Percentiles rank a stretch among this genome's conserved stretches.
These are phyloP conservation scores for Aspergillus sp. DNA, from an alignment of 2,329 filamentous ascomycete species.

Conservation along the genomic window DNA sequence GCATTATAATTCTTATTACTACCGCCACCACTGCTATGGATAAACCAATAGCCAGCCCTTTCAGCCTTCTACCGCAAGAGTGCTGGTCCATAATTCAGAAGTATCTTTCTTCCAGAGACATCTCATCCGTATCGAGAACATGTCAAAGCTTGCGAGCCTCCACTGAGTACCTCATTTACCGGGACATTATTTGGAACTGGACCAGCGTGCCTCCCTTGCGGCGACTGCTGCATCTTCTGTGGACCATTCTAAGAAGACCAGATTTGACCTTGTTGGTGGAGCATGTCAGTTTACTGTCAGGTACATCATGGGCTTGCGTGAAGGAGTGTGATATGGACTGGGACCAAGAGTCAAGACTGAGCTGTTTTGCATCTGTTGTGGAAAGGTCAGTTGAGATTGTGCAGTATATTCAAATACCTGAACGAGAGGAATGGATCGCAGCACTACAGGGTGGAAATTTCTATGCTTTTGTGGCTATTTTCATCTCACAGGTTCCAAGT, in stretches of 20 bases:
- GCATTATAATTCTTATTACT: too few relatives aligned
- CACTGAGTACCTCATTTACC: not conserved
- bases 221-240: not conserved
- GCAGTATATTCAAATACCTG: not conserved
- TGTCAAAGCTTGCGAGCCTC: not conserved
- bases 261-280: not conserved
- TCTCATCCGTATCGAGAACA: not conserved
- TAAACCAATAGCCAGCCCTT: not conserved
- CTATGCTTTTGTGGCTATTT: not conserved
- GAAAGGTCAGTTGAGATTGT: not conserved
- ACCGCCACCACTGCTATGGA: too few relatives aligned
- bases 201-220: not conserved
- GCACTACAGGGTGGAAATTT: not conserved
- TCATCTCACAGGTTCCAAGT: not conserved
- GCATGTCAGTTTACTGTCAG: not conserved
- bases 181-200: not conserved
- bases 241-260: not conserved
- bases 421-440: not conserved
- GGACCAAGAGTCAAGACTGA: not conserved
- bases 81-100: not conserved
- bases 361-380: not conserved
- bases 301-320: not conserved
- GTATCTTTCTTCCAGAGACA: not conserved
- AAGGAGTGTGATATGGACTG: not conserved
- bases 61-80: not conserved